Evolutionary conservation across 352 stramenopile genomes (phyloP).

Genomic region (Phytophthora brassicae): DNA sequence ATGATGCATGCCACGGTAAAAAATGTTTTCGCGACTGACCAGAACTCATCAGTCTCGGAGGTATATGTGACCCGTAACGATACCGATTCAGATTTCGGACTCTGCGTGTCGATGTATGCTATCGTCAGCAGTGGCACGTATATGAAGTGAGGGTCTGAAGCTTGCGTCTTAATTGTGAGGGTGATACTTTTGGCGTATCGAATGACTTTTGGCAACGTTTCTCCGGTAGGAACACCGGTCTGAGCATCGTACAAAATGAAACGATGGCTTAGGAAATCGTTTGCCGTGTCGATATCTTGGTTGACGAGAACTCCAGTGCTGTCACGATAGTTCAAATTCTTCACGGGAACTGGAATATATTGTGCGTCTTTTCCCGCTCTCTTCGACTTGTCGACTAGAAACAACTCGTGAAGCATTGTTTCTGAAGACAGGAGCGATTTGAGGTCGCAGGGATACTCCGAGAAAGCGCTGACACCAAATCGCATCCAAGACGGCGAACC

Average conservation of each 20-base stretch:
- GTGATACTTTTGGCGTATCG: constrained; percentile 76
- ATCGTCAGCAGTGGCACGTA: constrained; percentile 80
- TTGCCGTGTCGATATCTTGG: constrained; percentile 71
- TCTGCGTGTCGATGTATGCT: constrained; percentile 66
- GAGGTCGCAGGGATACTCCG: constrained; percentile 75
- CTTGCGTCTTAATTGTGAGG: constrained; percentile 61
- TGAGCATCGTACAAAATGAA: constrained; percentile 93
- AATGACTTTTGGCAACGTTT: constrained; percentile 54
- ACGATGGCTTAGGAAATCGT: constrained; percentile 89
- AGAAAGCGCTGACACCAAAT: constrained; percentile 72
- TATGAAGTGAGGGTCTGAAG: constrained; percentile 47
- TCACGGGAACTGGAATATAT: constrained; percentile 87
- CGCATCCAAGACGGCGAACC: constrained; percentile 63
- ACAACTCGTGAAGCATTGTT: constrained; percentile 90
- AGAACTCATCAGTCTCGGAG: constrained; percentile 79
- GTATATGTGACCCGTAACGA: constrained; percentile 88
- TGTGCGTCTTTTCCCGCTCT: constrained; percentile 42
- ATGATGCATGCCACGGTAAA: constrained; percentile 70
- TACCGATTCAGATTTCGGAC: constrained; percentile 26
- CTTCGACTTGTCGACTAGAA: constrained; percentile 84
- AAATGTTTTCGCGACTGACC: constrained; percentile 69
- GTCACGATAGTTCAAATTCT: constrained; percentile 84
- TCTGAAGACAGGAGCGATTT: constrained; percentile 35
- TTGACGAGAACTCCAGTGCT: constrained; percentile 72
- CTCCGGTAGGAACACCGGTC: constrained; percentile 52